Evolutionary conservation across 2,329 filamentous ascomycete species (phyloP).

Genomic region (Diaporthe ilicicola): DNA sequence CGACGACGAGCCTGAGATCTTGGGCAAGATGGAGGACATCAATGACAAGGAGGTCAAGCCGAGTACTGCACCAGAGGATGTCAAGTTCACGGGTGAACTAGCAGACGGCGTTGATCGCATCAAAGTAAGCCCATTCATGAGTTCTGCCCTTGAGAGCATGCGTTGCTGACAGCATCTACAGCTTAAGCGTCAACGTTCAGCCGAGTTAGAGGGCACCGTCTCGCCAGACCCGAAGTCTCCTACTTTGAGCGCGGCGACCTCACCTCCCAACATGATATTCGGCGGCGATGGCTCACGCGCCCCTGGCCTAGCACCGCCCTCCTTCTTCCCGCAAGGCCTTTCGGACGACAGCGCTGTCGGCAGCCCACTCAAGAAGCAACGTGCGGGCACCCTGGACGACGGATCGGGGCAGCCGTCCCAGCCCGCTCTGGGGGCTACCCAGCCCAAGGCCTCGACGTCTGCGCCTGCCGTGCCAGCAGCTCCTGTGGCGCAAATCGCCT

Average conservation of each 20-base stretch:
- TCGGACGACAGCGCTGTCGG: slow-evolving; percentile 62
- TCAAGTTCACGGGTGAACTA: slow-evolving; percentile 75
- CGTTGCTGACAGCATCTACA: slow-evolving; percentile 49
- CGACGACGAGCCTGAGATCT: slow-evolving; percentile 66
- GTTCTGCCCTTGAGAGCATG: not conserved
- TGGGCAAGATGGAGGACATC: slow-evolving; percentile 71
- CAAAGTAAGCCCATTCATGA: slow-evolving; percentile 60
- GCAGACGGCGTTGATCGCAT: slow-evolving; percentile 85
- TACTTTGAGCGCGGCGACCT: slow-evolving; percentile 50
- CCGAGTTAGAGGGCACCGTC: slow-evolving; percentile 66
- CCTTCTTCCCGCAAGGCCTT: slow-evolving; percentile 52
- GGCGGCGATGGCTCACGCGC: slow-evolving; percentile 28
- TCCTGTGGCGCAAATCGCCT: not conserved
- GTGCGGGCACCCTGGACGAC: slow-evolving; percentile 66
- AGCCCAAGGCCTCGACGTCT: slow-evolving; percentile 19
- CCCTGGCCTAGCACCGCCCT: slow-evolving; percentile 41
- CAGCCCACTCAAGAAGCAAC: slow-evolving; percentile 79
- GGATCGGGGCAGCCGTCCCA: slow-evolving; percentile 37
- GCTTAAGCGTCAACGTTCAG: slow-evolving; percentile 84
- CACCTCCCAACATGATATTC: slow-evolving; percentile 49
- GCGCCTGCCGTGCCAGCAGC: slow-evolving; percentile 24
- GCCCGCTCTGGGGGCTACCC: slow-evolving; percentile 7
- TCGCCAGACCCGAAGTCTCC: slow-evolving; percentile 56
- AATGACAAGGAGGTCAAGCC: slow-evolving; percentile 68
- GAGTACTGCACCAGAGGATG: slow-evolving; percentile 73